Conservation (phyloP, 2,329 filamentous ascomycete genomes). For the Aspergillus niger region DNA sequence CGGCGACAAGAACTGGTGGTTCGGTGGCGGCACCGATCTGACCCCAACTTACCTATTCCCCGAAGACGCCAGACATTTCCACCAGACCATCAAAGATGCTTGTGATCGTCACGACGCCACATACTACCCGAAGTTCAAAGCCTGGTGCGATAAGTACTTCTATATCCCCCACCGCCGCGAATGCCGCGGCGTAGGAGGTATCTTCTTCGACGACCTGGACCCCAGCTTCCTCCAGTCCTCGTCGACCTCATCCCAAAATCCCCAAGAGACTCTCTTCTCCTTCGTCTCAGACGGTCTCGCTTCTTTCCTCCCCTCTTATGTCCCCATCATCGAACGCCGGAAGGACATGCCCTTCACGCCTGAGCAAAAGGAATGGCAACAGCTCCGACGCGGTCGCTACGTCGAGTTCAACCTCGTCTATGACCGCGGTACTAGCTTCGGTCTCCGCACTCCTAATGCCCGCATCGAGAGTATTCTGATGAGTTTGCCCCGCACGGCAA, state of each 20-base stretch:
- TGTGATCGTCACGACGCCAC: constrained; percentile 91
- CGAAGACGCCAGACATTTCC: constrained; percentile 96
- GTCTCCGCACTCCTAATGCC: constrained; percentile 86
- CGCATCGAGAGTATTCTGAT: constrained; percentile 96
- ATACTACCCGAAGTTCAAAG: constrained; percentile 94
- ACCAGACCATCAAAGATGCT: constrained; percentile 85
- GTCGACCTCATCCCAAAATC: constrained; percentile 64
- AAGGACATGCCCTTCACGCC: constrained; percentile 91
- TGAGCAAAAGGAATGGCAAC: constrained; percentile 93
- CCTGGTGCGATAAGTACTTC: constrained; percentile 98
- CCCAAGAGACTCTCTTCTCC: constrained; percentile 84
- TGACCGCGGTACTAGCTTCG: constrained; percentile 92
- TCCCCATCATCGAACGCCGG: constrained; percentile 82
- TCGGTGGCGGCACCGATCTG: constrained; percentile 90
- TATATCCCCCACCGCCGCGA: constrained; percentile 88
- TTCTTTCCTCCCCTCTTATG: constrained; percentile 85
- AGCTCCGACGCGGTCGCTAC: constrained; percentile 88
- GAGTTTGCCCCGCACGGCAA: constrained; percentile 89
- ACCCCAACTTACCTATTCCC: constrained; percentile 95
- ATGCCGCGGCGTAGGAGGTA: constrained; percentile 84
- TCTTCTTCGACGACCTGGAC: constrained; percentile 98
- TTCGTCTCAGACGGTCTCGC: constrained; percentile 84
- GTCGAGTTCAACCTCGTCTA: constrained; percentile 99
- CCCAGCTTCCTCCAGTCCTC: constrained; percentile 48
- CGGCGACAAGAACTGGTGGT: constrained; percentile 84